Percentiles rank a stretch among this genome's conserved stretches.
These are phyloP conservation scores for Blumeriella jaapii DNA, from an alignment of 2,329 filamentous ascomycete species.

Conservation along the genomic window DNA sequence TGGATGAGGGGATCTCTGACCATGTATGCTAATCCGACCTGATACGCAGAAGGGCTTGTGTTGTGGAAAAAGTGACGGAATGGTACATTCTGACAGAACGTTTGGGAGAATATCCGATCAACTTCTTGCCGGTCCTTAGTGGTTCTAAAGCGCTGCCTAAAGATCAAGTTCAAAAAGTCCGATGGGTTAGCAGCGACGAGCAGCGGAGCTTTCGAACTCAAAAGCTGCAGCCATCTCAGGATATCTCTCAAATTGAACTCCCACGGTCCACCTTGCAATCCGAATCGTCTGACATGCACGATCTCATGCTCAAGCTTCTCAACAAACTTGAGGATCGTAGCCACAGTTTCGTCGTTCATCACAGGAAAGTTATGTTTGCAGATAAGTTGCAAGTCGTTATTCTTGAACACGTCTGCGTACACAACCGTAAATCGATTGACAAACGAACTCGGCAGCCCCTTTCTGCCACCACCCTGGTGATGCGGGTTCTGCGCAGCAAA, in stretches of 20 bases:
- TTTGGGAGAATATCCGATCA: slow-evolving; percentile 50
- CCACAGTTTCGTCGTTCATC: slow-evolving; percentile 46
- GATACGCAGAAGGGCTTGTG: slow-evolving; percentile 51
- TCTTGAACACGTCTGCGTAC: slow-evolving; percentile 81
- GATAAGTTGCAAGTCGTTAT: slow-evolving; percentile 72
- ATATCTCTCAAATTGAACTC: slow-evolving; percentile 92
- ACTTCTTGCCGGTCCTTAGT: slow-evolving; percentile 55
- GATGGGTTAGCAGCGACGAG: slow-evolving; percentile 47
- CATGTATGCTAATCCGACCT: slow-evolving; percentile 69
- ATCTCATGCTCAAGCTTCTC: slow-evolving; percentile 65
- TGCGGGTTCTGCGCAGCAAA: slow-evolving; percentile 98
- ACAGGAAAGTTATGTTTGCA: slow-evolving; percentile 65
- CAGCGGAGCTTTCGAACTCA: slow-evolving; percentile 48
- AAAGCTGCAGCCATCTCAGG: slow-evolving; percentile 72
- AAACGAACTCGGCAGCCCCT: slow-evolving; percentile 88
- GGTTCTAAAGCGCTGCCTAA: slow-evolving; percentile 78
- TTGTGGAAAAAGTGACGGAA: slow-evolving; percentile 60
- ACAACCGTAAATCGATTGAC: slow-evolving; percentile 98
- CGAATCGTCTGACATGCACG: slow-evolving; percentile 45
- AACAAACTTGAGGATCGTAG: slow-evolving; percentile 68
- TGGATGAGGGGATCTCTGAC: slow-evolving; percentile 45
- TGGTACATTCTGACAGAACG: slow-evolving; percentile 39
- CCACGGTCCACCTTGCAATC: slow-evolving; percentile 67
- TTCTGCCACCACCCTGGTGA: slow-evolving; percentile 89
- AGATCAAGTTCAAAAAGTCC: slow-evolving; percentile 72